A percentile compares a stretch with the other conserved stretches of the same genome.
Conservation (phyloP, 352 stramenopile species). For the Pythium aristosporum region DNA sequence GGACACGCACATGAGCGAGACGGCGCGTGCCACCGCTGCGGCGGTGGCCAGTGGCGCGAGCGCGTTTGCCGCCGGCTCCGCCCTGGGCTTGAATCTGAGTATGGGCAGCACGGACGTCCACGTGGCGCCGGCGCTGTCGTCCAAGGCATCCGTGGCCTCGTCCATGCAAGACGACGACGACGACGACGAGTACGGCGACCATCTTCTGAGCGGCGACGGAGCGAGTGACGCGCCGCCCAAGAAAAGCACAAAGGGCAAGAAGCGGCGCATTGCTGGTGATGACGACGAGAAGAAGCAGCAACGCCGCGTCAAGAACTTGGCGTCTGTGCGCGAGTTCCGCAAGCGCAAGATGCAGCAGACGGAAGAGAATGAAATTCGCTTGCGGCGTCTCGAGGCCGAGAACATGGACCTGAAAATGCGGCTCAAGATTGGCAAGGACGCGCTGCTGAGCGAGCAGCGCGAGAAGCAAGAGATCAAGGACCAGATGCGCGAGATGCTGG, state of each 20-base stretch:
- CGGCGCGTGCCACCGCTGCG: neutral
- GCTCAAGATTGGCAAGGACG: constrained; percentile 80
- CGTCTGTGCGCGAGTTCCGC: constrained; percentile 71
- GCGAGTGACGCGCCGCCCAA: neutral
- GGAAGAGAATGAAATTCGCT: constrained; percentile 61
- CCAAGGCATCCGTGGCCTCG: constrained; percentile 12
- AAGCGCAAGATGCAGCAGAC: constrained; percentile 78
- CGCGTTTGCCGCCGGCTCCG: constrained; percentile 12
- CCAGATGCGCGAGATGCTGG: constrained; percentile 75
- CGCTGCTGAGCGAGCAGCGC: constrained; percentile 63
- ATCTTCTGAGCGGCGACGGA: constrained; percentile 12
- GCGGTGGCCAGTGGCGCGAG: neutral
- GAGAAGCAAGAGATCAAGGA: constrained; percentile 82
- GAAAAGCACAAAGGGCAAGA: constrained; percentile 5
- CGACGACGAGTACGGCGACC: constrained; percentile 21
- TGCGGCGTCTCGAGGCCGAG: constrained; percentile 66
- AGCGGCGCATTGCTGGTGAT: constrained; percentile 25
- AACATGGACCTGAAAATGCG: constrained; percentile 83
- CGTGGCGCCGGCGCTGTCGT: constrained; percentile 9
- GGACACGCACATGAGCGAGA: constrained; percentile 13
- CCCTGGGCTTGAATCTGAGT: neutral
- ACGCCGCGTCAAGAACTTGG: constrained; percentile 71
- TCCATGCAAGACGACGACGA: constrained; percentile 26
- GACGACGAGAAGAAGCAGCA: constrained; percentile 57
- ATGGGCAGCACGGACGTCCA: neutral